Evolutionary conservation across 768 basidiomycete genomes (phyloP), one percentile per base, ranked within the genome.

Genomic region (Termitomyces heimii): DNA sequence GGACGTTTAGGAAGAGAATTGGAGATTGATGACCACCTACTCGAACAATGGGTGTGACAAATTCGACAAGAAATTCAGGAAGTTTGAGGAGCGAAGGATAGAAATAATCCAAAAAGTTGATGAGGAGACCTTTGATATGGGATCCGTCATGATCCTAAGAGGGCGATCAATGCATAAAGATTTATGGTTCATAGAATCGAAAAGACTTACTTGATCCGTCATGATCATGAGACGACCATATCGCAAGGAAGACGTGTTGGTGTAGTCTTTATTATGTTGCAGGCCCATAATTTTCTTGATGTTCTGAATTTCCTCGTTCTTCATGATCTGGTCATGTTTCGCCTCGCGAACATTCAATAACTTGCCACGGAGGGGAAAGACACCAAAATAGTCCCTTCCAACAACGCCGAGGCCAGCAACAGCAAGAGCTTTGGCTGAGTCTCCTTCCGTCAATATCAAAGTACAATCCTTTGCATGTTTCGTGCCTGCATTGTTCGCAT

Each of bases 51-150:
- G 97, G 97, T 0, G 97, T 99, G 40, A 99, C 92, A 70, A 99
- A 99, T 68, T 99, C 97, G 37, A 98, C 92, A 50, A 99, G 75
- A 74, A 99, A 99, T 58, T 89, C 86, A 0, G 92, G 89, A 18
- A 97, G 72, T 69, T 87, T 93, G 56, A 99, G 80, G 22, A 99
- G 77, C 2, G 96, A 97, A 0, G 97, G 97, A 71, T 89, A 98
- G 71, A 94, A 98, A 68, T 95, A 89, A 66, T 98, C 97, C 59
- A 99, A 75, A 71, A 94, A 98, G 73, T 99, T 99, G 75, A 99
- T 95, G 49, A 99, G 80, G 8, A 98, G 82, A n/a, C 97, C 97
- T 72, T 99, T 99, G 76, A 99, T 99, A 74, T 99, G 97, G n/a
- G 97, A 98, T 52, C 97, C 97, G 73, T 99, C 97, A 73, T 98